Evolutionary conservation across 2,329 filamentous ascomycete genomes (phyloP), one percentile per base, ranked within the genome.

Genomic region (Neocucurbitaria cava): DNA sequence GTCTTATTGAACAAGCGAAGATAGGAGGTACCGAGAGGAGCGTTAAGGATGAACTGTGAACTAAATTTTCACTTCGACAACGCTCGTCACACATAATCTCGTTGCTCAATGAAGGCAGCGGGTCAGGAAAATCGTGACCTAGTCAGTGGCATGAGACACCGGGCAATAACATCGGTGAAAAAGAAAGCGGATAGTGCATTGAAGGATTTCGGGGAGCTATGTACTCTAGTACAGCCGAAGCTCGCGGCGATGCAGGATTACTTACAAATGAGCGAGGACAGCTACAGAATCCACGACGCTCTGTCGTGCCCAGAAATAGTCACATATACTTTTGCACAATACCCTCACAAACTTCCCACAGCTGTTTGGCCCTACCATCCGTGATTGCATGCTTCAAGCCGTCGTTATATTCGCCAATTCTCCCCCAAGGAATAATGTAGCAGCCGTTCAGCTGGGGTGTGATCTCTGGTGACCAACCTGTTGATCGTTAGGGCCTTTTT

Each of bases 381-480:
- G 65, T 67, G 40, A 69, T 58, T 5, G 64, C 56, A 51, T 70
- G 74, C 23, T 46, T 28, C 2, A 45, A 8, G 23, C 52, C 52
- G 8, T 64, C 52, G 7, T 64, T 23, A 9, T 31, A 26, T 8
- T 36, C 20, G 15, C 30, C 36, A 11, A 52, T 23, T 17, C 74
- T 62, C 17, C 81, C 81, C 80, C 80, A 83, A 3, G 81, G 81
- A 49, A 78, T 69, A 28, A 83, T 56, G 44, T 75, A 75, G 10
- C 52, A 62, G 4, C 76, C 76, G 49, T 76, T 76, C 26, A 49
- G 18, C 5, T 38, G 38, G 23, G 46, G 44, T 10, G 41, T 47
- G 15, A 62, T 35, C 15, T 62, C 39, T 4, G 36, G 30, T 8
- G 47, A 44, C 13, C 49, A 54, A 5, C 57, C 59, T 11, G 56